phyloP scores from a whole-genome alignment of 306 rosid species.

The Dryas alaskensis region DNA sequence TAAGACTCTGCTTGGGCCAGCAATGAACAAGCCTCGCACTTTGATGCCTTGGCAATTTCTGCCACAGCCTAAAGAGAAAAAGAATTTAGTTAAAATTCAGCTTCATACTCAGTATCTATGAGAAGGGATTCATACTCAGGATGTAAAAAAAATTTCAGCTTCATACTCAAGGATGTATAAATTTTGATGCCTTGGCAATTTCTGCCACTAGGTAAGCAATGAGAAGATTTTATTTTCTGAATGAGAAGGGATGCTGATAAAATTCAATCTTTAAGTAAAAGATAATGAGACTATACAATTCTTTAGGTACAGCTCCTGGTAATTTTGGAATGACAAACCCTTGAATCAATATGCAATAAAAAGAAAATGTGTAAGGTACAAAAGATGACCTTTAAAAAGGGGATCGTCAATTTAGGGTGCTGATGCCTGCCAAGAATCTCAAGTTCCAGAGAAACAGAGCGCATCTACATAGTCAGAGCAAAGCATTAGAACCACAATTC shows the following conservation, averaged over 20 bases:
- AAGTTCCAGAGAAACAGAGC: constrained; percentile 71
- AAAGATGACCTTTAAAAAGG: constrained; percentile 68
- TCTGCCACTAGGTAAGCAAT: neutral
- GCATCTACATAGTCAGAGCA: constrained; percentile 65
- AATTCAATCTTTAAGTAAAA: neutral
- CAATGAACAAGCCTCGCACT: constrained; percentile 67
- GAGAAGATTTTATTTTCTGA: neutral
- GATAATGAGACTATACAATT: neutral
- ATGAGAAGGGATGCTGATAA: neutral
- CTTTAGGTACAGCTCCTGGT: neutral
- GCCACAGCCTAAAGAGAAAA: constrained; percentile 59
- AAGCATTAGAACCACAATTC: constrained; percentile 17
- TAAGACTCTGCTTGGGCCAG: constrained; percentile 63
- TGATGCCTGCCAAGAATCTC: constrained; percentile 95
- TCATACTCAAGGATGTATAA: too few species aligned
- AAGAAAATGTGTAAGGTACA: too few species aligned
- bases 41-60: constrained; percentile 77
- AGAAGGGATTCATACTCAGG: too few species aligned
- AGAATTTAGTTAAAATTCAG: neutral
- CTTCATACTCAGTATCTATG: too few species aligned
- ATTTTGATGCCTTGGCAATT: neutral
- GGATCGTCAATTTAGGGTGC: constrained; percentile 78
- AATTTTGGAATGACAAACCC: neutral
- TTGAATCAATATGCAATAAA: too few species aligned
- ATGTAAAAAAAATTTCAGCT: neutral